Percentiles rank a stretch among this genome's conserved stretches.
phyloP scores from a whole-genome alignment of 2,329 filamentous ascomycete genomes.

The Coniochaeta sp. region DNA sequence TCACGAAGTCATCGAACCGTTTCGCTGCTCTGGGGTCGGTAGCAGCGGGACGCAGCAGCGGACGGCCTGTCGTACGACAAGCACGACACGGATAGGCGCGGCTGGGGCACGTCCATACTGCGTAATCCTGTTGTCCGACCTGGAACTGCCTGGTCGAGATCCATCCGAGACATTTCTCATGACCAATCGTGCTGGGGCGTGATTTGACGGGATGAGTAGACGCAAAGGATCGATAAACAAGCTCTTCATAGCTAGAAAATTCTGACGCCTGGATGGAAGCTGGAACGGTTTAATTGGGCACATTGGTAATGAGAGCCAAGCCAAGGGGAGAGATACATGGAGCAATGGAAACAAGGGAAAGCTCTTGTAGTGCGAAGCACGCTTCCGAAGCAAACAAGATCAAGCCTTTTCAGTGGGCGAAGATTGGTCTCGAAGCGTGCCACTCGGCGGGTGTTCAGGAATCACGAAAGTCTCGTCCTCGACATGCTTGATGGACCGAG shows the following conservation, averaged over 20 bases:
- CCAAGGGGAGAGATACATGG: too few relatives aligned
- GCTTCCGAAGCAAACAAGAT: background rate
- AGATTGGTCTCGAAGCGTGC: background rate
- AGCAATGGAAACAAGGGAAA: background rate
- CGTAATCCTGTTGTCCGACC: background rate
- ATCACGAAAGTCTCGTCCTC: background rate
- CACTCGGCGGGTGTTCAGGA: background rate
- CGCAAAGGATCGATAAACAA: background rate
- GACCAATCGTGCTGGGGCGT: background rate
- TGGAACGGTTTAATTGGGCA: too few relatives aligned
- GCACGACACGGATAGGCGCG: background rate
- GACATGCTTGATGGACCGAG: background rate
- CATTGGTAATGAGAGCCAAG: too few relatives aligned
- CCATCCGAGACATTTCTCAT: background rate
- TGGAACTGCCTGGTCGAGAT: background rate
- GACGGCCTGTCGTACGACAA: background rate
- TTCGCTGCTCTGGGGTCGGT: background rate
- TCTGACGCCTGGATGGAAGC: too few relatives aligned
- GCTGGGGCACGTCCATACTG: background rate
- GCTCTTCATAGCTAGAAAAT: too few relatives aligned
- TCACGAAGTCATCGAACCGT: background rate
- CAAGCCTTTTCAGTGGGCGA: background rate
- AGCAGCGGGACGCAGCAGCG: background rate
- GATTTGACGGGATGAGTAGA: background rate
- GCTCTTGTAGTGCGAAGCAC: background rate